phyloP scores from a whole-genome alignment of 805 yeast genomes.

The Candida sanyiensis region DNA sequence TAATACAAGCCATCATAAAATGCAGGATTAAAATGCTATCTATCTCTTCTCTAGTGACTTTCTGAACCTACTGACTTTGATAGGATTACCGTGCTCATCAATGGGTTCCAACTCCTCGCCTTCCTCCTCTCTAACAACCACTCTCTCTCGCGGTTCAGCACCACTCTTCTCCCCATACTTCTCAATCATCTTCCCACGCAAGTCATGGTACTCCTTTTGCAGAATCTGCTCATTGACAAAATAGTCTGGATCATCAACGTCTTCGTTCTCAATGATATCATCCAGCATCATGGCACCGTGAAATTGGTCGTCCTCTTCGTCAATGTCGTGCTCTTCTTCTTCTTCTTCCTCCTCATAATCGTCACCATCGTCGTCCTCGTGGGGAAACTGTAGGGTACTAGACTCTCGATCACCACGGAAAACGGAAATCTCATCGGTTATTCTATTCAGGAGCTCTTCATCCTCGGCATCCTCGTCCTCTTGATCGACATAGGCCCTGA shows the following conservation, averaged over 20 bases:
- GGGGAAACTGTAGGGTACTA: neutral
- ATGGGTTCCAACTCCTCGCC: slow-evolving; percentile 62
- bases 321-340: slow-evolving; percentile 26
- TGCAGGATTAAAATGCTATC: too few relatives aligned
- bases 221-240: slow-evolving; percentile 25
- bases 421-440: slow-evolving; percentile 20
- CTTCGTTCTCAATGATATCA: slow-evolving; percentile 36
- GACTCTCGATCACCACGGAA: slow-evolving; percentile 6
- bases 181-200: slow-evolving; percentile 27
- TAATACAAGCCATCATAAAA: too few relatives aligned
- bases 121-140: slow-evolving; percentile 31
- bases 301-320: slow-evolving; percentile 28
- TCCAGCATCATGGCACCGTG: slow-evolving; percentile 38
- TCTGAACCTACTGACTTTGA: slow-evolving; percentile 61
- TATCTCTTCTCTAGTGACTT: slow-evolving; percentile 36
- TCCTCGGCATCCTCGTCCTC: slow-evolving; percentile 19
- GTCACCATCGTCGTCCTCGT: slow-evolving; percentile 29
- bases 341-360: slow-evolving; percentile 32
- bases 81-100: slow-evolving; percentile 55
- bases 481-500: slow-evolving; percentile 12
- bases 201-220: slow-evolving; percentile 27
- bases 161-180: slow-evolving; percentile 19
- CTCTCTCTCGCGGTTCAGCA: slow-evolving; percentile 1
- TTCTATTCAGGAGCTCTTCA: slow-evolving; percentile 16
- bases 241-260: slow-evolving; percentile 26